Percentiles rank a stretch among this genome's conserved stretches.
phyloP scores from a whole-genome alignment of 2,329 filamentous ascomycete genomes.

The Colletotrichum salicis region DNA sequence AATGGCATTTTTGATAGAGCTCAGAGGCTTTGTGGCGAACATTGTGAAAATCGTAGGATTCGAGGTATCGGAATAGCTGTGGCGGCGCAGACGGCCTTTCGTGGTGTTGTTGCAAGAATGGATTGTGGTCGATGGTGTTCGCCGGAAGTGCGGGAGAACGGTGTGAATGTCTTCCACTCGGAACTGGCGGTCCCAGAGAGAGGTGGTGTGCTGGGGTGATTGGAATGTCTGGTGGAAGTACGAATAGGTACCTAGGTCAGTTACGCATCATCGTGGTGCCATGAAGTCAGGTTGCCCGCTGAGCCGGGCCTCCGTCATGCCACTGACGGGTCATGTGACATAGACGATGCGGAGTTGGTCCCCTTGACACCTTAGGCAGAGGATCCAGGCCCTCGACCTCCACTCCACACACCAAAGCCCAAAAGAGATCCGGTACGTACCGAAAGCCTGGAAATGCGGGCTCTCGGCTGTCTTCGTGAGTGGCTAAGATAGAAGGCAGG shows the following conservation, averaged over 20 bases:
- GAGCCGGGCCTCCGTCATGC: slow-evolving; percentile 13
- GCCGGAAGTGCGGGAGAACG: background rate
- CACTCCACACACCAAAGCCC: no score
- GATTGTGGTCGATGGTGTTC: background rate
- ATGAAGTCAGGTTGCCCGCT: slow-evolving; percentile 11
- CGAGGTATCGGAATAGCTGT: background rate
- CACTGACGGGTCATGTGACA: slow-evolving; percentile 27
- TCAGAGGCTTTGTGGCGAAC: slow-evolving; percentile 49
- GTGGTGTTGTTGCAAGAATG: no score
- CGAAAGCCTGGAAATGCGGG: background rate
- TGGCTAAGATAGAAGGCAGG: background rate
- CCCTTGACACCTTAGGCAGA: background rate
- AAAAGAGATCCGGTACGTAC: slow-evolving; percentile 6
- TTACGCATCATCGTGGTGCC: slow-evolving; percentile 17
- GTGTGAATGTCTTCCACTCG: background rate
- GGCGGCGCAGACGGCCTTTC: slow-evolving; percentile 9
- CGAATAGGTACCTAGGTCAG: background rate
- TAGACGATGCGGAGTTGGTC: background rate
- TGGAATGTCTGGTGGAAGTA: background rate
- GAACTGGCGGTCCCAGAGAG: background rate
- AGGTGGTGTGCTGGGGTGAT: background rate
- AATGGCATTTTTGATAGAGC: slow-evolving; percentile 53
- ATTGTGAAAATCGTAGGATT: slow-evolving; percentile 38
- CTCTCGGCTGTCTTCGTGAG: background rate
- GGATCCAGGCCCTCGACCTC: background rate